phyloP scores from a whole-genome alignment of 2,329 filamentous ascomycete species.

The Colletotrichum sojae region DNA sequence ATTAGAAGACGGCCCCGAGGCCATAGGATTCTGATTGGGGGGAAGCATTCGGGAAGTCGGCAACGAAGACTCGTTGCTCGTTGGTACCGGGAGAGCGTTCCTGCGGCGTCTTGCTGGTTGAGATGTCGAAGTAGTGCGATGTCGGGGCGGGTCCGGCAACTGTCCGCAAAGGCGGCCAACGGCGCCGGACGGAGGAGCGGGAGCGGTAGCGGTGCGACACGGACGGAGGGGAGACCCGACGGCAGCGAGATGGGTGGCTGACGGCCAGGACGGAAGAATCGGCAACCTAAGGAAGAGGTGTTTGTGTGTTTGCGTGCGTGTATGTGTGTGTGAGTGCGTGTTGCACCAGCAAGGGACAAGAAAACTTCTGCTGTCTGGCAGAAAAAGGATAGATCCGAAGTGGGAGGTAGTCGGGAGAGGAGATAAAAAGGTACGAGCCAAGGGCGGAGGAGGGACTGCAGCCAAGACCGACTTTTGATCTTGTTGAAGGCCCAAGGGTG shows the following conservation, averaged over 20 bases:
- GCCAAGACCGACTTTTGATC: not conserved
- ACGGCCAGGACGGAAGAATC: conserved; percentile 14
- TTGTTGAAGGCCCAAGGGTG: too few species aligned
- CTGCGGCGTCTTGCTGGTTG: conserved; percentile 10
- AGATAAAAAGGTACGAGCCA: conserved; percentile 22
- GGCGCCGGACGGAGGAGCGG: conserved; percentile 29
- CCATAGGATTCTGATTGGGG: conserved; percentile 8
- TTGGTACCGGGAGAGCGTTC: conserved; percentile 13
- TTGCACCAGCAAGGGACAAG: not conserved
- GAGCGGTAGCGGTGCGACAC: conserved; percentile 19
- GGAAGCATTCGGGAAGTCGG: conserved; percentile 21
- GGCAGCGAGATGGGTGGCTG: conserved; percentile 21
- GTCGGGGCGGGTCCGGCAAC: conserved; percentile 40
- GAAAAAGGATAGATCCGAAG: conserved; percentile 23
- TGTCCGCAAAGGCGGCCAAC: conserved; percentile 29
- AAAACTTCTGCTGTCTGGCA: conserved; percentile 24
- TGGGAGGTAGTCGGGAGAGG: conserved; percentile 35
- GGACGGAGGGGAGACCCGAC: conserved; percentile 9
- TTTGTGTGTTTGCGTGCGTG: too few species aligned
- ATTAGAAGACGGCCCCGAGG: conserved; percentile 20
- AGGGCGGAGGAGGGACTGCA: conserved; percentile 1
- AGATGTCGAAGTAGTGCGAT: conserved; percentile 13
- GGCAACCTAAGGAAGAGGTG: not conserved
- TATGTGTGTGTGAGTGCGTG: not conserved
- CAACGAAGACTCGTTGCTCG: conserved; percentile 22